Conservation (phyloP, 2,329 filamentous ascomycete species). For the Intubia oerlemansii region DNA sequence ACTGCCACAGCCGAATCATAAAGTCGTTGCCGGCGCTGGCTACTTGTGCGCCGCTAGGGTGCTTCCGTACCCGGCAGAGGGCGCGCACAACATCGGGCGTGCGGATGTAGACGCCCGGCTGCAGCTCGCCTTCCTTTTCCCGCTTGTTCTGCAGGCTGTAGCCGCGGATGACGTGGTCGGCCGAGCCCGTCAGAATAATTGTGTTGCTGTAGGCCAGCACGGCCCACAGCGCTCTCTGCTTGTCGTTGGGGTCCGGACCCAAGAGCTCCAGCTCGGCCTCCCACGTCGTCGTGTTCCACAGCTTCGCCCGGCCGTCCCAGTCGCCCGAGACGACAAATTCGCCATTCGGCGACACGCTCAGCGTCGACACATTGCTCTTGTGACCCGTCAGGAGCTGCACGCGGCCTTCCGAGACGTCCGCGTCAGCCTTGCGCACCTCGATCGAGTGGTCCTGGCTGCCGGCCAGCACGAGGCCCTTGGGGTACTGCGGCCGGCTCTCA, state of each 20-base stretch:
- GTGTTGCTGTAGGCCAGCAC: conserved; percentile 64
- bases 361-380: conserved; percentile 64
- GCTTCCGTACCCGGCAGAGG: conserved; percentile 56
- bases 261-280: conserved; percentile 50
- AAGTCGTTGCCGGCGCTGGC: conserved; percentile 90
- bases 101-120: conserved; percentile 31
- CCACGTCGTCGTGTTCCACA: conserved; percentile 80
- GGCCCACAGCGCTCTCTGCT: conserved; percentile 53
- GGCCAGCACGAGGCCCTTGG: conserved; percentile 66
- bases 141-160: conserved; percentile 41
- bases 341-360: conserved; percentile 56
- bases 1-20: conserved; percentile 66
- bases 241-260: conserved; percentile 22
- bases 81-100: conserved; percentile 73
- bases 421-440: conserved; percentile 58
- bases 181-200: conserved; percentile 76
- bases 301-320: conserved; percentile 74
- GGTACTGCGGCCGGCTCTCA: conserved; percentile 24
- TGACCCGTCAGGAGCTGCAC: conserved; percentile 77
- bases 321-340: conserved; percentile 70
- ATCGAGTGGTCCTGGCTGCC: conserved; percentile 86
- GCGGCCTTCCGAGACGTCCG: conserved; percentile 50
- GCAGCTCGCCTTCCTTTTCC: conserved; percentile 27
- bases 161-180: conserved; percentile 73
- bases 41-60: conserved; percentile 73